Evolutionary conservation across 208 protist species (phyloP).

Genomic region (Leptomonas seymouri): DNA sequence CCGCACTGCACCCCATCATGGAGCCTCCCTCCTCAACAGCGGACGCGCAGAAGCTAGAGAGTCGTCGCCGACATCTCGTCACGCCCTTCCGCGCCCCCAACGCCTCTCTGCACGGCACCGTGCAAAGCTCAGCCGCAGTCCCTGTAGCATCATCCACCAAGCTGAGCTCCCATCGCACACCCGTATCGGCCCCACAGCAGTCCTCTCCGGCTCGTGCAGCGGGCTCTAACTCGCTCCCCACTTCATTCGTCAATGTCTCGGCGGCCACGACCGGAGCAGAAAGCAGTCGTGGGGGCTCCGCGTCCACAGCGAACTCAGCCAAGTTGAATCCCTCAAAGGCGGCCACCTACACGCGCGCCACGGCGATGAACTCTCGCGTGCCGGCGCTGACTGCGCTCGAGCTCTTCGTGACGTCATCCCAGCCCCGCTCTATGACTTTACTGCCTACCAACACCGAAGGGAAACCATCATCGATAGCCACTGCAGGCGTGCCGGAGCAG

Average conservation of each 20-base stretch:
- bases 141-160: background rate
- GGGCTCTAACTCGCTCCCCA: background rate
- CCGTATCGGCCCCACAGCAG: background rate
- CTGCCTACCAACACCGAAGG: background rate
- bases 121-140: background rate
- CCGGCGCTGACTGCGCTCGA: slow-evolving; percentile 1
- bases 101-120: background rate
- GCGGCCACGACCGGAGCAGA: background rate
- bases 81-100: background rate
- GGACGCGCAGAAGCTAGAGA: slow-evolving; percentile 7
- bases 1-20: background rate
- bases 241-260: background rate
- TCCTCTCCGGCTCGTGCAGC: background rate
- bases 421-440: background rate
- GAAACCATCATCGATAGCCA: background rate
- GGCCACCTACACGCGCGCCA: background rate
- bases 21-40: background rate
- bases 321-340: background rate
- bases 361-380: background rate
- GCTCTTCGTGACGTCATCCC: background rate
- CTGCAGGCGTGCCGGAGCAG: background rate
- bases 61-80: slow-evolving; percentile 8
- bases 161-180: background rate
- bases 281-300: background rate
- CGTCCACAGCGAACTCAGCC: background rate